phyloP scores from a whole-genome alignment of 345 rosid species.

The Nasturtium officinale region DNA sequence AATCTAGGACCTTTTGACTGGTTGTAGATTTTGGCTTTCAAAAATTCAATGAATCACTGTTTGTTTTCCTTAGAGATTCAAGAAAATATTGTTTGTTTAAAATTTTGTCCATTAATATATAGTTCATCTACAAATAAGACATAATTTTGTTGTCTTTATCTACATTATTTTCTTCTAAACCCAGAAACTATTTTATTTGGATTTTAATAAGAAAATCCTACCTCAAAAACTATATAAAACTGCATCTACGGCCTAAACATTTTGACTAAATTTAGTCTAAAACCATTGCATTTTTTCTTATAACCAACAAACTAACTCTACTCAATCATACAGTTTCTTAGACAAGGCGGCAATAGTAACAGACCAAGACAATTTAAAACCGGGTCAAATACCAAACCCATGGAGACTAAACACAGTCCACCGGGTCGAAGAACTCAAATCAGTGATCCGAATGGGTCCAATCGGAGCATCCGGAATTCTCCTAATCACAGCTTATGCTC shows the following conservation, averaged over 20 bases:
- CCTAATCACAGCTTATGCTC: constrained; percentile 76
- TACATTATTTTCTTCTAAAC: no score
- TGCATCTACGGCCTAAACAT: neutral
- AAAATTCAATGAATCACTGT: neutral
- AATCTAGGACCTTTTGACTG: neutral
- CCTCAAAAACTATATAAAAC: neutral
- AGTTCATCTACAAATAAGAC: neutral
- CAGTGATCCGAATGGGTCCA: constrained; percentile 83
- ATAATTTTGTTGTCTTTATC: neutral
- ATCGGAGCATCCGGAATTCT: constrained; percentile 88
- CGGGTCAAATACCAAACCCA: constrained; percentile 51
- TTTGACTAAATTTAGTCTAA: neutral
- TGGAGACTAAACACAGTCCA: constrained; percentile 88
- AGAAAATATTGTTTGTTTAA: neutral
- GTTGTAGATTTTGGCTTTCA: neutral
- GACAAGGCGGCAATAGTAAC: constrained; percentile 79
- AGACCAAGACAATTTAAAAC: constrained; percentile 55
- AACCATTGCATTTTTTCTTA: neutral
- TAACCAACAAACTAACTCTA: neutral
- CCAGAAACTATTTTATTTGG: neutral
- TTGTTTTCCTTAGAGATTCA: neutral
- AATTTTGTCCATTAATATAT: neutral
- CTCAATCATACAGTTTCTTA: constrained; percentile 52
- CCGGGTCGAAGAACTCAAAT: constrained; percentile 82
- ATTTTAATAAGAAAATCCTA: neutral